These are phyloP conservation scores for Scedosporium apiospermum DNA, from an alignment of 2,329 filamentous ascomycete species.

Conservation along the genomic window DNA sequence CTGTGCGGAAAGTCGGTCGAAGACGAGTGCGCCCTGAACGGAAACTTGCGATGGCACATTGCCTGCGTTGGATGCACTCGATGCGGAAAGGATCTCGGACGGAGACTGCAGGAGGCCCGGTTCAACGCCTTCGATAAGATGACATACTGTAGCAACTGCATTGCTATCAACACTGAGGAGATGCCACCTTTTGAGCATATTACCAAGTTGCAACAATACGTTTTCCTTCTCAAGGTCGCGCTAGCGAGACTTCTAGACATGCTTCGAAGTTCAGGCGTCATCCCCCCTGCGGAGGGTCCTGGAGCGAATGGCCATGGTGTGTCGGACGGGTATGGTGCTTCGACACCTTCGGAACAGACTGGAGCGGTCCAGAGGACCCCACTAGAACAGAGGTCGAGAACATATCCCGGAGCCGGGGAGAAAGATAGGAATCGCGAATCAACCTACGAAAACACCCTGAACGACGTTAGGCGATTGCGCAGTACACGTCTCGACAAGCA, in stretches of 20 bases:
- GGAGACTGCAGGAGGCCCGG: conserved; percentile 57
- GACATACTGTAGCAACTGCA: conserved; percentile 64
- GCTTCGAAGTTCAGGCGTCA: conserved; percentile 69
- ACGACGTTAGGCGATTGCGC: conserved; percentile 82
- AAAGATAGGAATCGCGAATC: conserved; percentile 56
- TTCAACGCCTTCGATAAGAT: conserved; percentile 60
- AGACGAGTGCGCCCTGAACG: conserved; percentile 75
- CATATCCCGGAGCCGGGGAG: conserved; percentile 50
- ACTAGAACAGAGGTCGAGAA: conserved; percentile 60
- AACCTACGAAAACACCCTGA: conserved; percentile 90
- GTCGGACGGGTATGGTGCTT: conserved; percentile 21
- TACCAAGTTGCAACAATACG: conserved; percentile 85
- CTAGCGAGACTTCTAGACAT: conserved; percentile 83
- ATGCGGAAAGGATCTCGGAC: conserved; percentile 55
- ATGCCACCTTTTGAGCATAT: conserved; percentile 57
- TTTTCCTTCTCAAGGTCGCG: conserved; percentile 85
- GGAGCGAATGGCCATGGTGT: conserved; percentile 58
- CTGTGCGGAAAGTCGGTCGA: conserved; percentile 82
- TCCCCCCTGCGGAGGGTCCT: conserved; percentile 69
- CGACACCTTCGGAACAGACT: conserved; percentile 37
- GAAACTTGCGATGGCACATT: conserved; percentile 74
- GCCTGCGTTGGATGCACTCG: conserved; percentile 70
- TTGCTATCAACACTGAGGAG: conserved; percentile 42
- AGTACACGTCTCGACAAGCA: conserved; percentile 93
- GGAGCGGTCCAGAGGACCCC: conserved; percentile 11